These are phyloP conservation scores for Litchi chinensis DNA, from an alignment of 345 rosid species.

Conservation along the genomic window DNA sequence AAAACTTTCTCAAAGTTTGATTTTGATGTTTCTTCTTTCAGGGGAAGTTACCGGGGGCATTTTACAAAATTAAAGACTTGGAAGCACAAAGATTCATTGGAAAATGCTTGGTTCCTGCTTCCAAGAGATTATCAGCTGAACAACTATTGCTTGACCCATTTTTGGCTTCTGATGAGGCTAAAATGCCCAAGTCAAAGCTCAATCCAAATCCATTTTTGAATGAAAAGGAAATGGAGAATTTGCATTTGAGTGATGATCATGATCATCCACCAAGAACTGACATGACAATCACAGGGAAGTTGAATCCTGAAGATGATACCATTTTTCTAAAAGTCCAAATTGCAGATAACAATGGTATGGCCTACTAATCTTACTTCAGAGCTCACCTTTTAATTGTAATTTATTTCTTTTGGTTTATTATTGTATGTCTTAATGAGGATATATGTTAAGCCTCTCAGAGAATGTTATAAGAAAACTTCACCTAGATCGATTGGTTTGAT, in stretches of 20 bases:
- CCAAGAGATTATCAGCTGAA: conserved; percentile 66
- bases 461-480: no score
- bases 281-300: conserved; percentile 72
- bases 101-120: conserved; percentile 62
- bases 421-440: no score
- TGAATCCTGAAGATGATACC: conserved; percentile 69
- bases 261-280: conserved; percentile 47
- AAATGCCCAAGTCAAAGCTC: conserved; percentile 23
- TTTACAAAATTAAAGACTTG: conserved; percentile 56
- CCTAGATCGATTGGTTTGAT: no score
- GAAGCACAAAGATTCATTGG: conserved; percentile 72
- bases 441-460: no score
- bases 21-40: conserved; percentile 25
- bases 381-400: background rate
- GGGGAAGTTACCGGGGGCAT: conserved; percentile 79
- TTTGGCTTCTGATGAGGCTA: conserved; percentile 49
- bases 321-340: conserved; percentile 63
- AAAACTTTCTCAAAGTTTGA: no score
- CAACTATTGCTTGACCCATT: conserved; percentile 68
- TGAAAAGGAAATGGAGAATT: conserved; percentile 49
- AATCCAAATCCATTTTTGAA: conserved; percentile 59
- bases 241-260: conserved; percentile 49
- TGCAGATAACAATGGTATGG: conserved; percentile 55
- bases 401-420: background rate
- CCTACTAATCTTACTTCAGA: background rate